phyloP scores from a whole-genome alignment of 2,329 filamentous ascomycete species.

The Colletotrichum sp. region DNA sequence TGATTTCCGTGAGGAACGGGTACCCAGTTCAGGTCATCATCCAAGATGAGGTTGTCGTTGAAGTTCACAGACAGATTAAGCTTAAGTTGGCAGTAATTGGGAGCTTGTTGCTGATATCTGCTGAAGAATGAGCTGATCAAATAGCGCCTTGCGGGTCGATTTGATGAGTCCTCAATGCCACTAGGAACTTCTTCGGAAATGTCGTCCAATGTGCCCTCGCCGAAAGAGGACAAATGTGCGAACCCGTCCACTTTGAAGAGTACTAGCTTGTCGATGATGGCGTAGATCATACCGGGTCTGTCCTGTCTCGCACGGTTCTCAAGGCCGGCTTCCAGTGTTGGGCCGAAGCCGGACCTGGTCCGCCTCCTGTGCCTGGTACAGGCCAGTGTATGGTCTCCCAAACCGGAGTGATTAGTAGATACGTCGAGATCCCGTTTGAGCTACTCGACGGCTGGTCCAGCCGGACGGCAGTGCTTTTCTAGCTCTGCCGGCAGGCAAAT shows the following conservation, averaged over 20 bases:
- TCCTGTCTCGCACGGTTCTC: neutral
- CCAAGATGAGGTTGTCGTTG: neutral
- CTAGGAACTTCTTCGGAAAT: neutral
- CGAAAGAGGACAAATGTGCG: neutral
- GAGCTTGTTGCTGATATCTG: neutral
- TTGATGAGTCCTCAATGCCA: neutral
- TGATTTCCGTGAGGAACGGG: neutral
- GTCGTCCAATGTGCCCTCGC: neutral
- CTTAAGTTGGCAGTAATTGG: neutral
- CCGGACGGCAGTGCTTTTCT: neutral
- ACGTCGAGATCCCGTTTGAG: neutral
- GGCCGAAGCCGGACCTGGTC: neutral
- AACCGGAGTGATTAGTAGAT: neutral
- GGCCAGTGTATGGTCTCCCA: neutral
- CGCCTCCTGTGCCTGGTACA: neutral
- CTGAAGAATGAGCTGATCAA: neutral
- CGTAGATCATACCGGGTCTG: neutral
- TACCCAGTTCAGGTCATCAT: neutral
- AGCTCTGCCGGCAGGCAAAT: neutral
- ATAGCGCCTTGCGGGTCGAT: neutral
- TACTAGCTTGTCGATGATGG: neutral
- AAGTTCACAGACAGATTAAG: neutral
- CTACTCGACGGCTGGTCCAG: neutral
- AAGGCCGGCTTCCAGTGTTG: neutral
- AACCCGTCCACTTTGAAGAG: neutral